These are phyloP conservation scores for Trichoderma afroharzianum DNA, from an alignment of 2,329 filamentous ascomycete genomes.

Conservation along the genomic window DNA sequence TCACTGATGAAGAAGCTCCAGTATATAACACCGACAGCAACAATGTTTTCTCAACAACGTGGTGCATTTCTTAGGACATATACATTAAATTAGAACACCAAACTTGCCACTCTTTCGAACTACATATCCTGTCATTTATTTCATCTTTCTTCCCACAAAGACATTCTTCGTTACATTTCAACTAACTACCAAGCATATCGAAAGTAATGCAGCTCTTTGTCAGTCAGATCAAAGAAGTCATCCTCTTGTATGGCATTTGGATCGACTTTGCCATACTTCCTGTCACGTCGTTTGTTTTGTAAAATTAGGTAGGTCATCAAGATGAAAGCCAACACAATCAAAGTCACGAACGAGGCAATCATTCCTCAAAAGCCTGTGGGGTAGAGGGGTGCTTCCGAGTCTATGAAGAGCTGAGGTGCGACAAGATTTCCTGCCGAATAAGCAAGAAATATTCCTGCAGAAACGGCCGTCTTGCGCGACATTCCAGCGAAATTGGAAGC, in stretches of 20 bases:
- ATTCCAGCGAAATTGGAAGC: background rate
- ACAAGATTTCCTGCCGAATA: conserved; percentile 17
- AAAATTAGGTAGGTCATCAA: background rate
- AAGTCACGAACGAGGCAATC: background rate
- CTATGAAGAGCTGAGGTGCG: conserved; percentile 19
- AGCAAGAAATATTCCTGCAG: conserved; percentile 17
- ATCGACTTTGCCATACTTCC: background rate
- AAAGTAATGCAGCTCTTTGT: conserved; percentile 9
- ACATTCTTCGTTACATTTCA: background rate
- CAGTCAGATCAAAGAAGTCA: conserved; percentile 2
- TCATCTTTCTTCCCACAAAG: background rate
- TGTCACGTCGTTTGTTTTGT: background rate
- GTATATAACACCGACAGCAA: background rate
- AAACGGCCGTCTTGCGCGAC: conserved; percentile 15
- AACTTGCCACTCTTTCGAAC: background rate
- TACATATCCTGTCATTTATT: background rate
- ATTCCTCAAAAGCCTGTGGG: background rate
- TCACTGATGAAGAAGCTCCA: background rate
- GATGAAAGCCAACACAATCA: background rate
- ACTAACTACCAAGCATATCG: background rate
- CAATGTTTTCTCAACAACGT: background rate
- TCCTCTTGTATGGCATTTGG: background rate
- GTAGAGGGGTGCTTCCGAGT: background rate
- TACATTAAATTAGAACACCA: background rate
- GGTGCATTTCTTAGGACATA: background rate